These are phyloP conservation scores for Aspergillus flavus DNA, from an alignment of 2,329 filamentous ascomycete genomes.

Conservation along the genomic window DNA sequence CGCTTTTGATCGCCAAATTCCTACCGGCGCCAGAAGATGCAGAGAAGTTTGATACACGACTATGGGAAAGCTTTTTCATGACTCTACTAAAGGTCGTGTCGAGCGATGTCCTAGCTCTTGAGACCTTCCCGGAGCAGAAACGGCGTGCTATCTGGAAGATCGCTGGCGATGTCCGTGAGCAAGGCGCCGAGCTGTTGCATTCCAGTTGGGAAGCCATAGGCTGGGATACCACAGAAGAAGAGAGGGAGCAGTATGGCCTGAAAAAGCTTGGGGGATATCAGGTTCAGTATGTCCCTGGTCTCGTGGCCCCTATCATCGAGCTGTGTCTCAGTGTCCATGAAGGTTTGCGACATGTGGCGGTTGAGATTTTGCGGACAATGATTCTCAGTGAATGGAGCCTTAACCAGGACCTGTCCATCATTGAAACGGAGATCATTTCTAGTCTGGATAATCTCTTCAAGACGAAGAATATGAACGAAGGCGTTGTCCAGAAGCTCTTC, in stretches of 20 bases:
- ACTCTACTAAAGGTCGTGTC: constrained; percentile 87
- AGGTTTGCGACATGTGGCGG: constrained; percentile 83
- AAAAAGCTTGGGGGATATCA: constrained; percentile 92
- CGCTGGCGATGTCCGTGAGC: constrained; percentile 90
- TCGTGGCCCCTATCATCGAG: constrained; percentile 89
- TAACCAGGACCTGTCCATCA: constrained; percentile 85
- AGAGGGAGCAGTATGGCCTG: constrained; percentile 74
- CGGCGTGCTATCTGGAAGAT: constrained; percentile 97
- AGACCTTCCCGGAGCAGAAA: constrained; percentile 97
- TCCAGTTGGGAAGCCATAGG: constrained; percentile 93
- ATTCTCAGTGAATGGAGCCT: constrained; percentile 97
- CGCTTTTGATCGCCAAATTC: constrained; percentile 78
- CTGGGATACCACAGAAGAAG: constrained; percentile 86
- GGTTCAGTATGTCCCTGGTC: constrained; percentile 92
- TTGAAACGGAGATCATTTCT: constrained; percentile 96
- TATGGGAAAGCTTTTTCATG: constrained; percentile 93
- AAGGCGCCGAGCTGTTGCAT: constrained; percentile 82
- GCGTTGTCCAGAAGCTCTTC: constrained; percentile 88
- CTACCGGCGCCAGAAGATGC: constrained; percentile 89
- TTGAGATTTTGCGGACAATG: constrained; percentile 95
- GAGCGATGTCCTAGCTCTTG: constrained; percentile 83
- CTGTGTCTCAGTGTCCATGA: constrained; percentile 95
- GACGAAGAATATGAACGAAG: constrained; percentile 82
- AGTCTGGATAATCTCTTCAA: constrained; percentile 90
- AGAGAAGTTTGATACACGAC: constrained; percentile 85